These are phyloP conservation scores for Saccharum hybrid DNA, from an alignment of 202 grass and related monocot genomes.

Conservation along the genomic window DNA sequence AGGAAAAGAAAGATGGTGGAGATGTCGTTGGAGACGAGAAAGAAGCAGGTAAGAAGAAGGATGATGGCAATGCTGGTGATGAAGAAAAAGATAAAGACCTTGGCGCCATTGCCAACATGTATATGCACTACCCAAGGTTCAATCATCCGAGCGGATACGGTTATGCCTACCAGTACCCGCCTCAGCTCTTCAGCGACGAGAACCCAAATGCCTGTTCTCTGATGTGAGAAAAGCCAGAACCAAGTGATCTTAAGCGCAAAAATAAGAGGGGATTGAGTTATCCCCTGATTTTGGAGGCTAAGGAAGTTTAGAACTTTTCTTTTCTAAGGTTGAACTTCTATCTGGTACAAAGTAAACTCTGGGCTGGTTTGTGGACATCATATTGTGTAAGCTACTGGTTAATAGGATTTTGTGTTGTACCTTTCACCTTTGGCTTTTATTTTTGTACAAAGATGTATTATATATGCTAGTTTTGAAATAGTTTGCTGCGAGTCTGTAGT, in stretches of 20 bases:
- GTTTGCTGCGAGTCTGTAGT: not conserved
- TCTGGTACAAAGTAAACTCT: slow-evolving; percentile 47
- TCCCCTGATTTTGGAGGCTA: slow-evolving; percentile 38
- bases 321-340: slow-evolving; percentile 29
- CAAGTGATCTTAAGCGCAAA: not conserved
- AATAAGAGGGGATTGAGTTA: slow-evolving; percentile 24
- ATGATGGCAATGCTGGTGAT: slow-evolving; percentile 27
- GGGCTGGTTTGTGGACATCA: slow-evolving; percentile 23
- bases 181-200: too few species aligned
- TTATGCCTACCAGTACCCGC: slow-evolving; percentile 54
- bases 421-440: not conserved
- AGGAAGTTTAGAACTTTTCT: slow-evolving; percentile 25
- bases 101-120: slow-evolving; percentile 36
- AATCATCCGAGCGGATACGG: slow-evolving; percentile 39
- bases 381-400: slow-evolving; percentile 34
- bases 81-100: slow-evolving; percentile 47
- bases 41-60: slow-evolving; percentile 39
- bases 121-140: slow-evolving; percentile 57
- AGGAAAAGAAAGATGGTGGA: slow-evolving; percentile 49
- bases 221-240: slow-evolving; percentile 62
- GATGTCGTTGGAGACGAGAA: slow-evolving; percentile 37
- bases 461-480: slow-evolving; percentile 40
- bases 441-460: slow-evolving; percentile 47
- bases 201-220: slow-evolving; percentile 70
- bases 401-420: slow-evolving; percentile 42